A percentile compares a stretch with the other conserved stretches of the same genome.
These are phyloP conservation scores for Escallonia rubra DNA, from an alignment of 129 eudicot species.

Conservation along the genomic window DNA sequence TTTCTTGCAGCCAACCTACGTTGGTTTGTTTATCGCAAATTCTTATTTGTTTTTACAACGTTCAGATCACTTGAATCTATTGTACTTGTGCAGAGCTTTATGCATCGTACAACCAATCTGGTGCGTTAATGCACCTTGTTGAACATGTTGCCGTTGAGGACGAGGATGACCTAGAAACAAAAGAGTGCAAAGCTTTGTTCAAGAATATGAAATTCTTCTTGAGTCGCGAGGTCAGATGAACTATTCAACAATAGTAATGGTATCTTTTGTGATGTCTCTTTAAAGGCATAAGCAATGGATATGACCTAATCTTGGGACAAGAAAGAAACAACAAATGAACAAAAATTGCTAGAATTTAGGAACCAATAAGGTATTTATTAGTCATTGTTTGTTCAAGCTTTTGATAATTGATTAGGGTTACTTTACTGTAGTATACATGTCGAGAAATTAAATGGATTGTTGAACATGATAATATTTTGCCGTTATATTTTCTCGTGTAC, in stretches of 20 bases:
- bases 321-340: no score
- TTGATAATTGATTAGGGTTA: no score
- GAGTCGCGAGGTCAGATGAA: conserved; percentile 60
- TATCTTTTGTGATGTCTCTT: not conserved
- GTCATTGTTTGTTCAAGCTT: no score
- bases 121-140: conserved; percentile 74
- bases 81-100: conserved; percentile 59
- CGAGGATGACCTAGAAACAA: conserved; percentile 66
- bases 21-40: not conserved
- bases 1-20: not conserved
- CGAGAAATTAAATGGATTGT: no score
- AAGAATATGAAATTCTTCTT: conserved; percentile 56
- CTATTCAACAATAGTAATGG: not conserved
- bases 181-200: conserved; percentile 53
- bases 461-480: no score
- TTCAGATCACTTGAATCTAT: not conserved
- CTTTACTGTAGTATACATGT: no score
- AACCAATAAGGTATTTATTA: no score
- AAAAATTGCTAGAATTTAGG: no score
- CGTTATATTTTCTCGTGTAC: no score
- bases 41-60: not conserved
- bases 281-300: not conserved
- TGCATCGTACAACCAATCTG: conserved; percentile 69
- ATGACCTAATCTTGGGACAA: no score
- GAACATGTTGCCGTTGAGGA: conserved; percentile 42